These are phyloP conservation scores for Immersiporthe knoxdaviesiana DNA, from an alignment of 2,329 filamentous ascomycete species.

Conservation along the genomic window DNA sequence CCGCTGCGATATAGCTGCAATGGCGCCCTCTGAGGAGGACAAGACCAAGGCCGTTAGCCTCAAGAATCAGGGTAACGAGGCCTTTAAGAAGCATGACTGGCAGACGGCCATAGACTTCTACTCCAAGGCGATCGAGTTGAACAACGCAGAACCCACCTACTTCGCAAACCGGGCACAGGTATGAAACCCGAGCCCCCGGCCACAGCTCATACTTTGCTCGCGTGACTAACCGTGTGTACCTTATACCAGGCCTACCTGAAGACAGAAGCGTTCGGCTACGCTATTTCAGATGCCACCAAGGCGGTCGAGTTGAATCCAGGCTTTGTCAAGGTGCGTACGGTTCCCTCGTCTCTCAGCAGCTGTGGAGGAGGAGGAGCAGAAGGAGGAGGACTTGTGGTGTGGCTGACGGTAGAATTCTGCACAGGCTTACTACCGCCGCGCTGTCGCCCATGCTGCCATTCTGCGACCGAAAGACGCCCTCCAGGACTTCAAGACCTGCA, in stretches of 20 bases:
- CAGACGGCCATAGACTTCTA: constrained; percentile 80
- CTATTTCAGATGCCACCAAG: constrained; percentile 86
- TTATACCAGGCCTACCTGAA: constrained; percentile 81
- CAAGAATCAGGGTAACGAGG: constrained; percentile 94
- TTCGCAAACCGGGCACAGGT: constrained; percentile 96
- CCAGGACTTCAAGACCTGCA: constrained; percentile 88
- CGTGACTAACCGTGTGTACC: constrained; percentile 47
- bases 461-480: constrained; percentile 86
- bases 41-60: constrained; percentile 75
- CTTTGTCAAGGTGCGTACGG: constrained; percentile 77
- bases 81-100: constrained; percentile 89
- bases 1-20: constrained; percentile 12
- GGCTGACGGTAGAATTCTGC: constrained; percentile 23
- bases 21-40: constrained; percentile 51
- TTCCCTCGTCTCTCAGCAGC: neutral
- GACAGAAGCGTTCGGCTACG: constrained; percentile 91
- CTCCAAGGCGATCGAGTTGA: constrained; percentile 81
- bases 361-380: no score
- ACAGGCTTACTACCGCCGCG: constrained; percentile 92
- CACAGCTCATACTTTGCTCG: constrained; percentile 37
- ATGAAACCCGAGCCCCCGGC: constrained; percentile 39
- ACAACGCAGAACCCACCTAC: constrained; percentile 84
- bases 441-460: constrained; percentile 88
- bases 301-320: constrained; percentile 87
- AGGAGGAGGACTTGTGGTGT: neutral